Evolutionary conservation across 257 asterid genomes (phyloP).

Genomic region (Scutellaria barbata): DNA sequence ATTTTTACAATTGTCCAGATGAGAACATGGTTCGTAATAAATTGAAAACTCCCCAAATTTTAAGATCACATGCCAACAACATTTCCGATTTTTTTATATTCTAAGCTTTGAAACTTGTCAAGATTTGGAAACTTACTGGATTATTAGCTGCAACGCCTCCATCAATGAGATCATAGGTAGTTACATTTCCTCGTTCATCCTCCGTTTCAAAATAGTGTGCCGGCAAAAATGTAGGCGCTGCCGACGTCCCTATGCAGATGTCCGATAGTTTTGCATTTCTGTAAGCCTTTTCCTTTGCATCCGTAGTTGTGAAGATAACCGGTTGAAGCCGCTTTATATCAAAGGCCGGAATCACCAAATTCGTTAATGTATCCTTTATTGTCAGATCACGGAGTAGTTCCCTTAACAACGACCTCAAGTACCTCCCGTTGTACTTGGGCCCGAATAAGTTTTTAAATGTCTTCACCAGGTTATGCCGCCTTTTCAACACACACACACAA

Average conservation of each 20-base stretch:
- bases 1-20: no score
- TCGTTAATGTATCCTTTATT: slow-evolving; percentile 46
- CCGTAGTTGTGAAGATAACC: slow-evolving; percentile 44
- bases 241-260: slow-evolving; percentile 64
- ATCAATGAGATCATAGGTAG: slow-evolving; percentile 57
- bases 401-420: slow-evolving; percentile 39
- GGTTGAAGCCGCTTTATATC: slow-evolving; percentile 59
- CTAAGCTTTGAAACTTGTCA: no score
- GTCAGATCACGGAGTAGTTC: slow-evolving; percentile 40
- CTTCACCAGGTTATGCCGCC: slow-evolving; percentile 43
- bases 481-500: neutral
- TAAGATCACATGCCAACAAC: no score
- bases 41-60: no score
- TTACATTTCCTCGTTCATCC: slow-evolving; percentile 39
- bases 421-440: slow-evolving; percentile 51
- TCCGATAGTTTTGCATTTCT: slow-evolving; percentile 59
- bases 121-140: slow-evolving; percentile 48
- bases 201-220: slow-evolving; percentile 59
- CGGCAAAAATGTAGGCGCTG: slow-evolving; percentile 74
- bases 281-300: slow-evolving; percentile 42
- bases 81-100: no score
- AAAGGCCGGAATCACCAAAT: slow-evolving; percentile 55
- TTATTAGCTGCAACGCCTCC: slow-evolving; percentile 75
- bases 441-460: slow-evolving; percentile 46
- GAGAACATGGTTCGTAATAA: no score